Evolutionary conservation across 2,329 filamentous ascomycete species (phyloP), one percentile per base, ranked within the genome.

Genomic region (Fusarium piperis): DNA sequence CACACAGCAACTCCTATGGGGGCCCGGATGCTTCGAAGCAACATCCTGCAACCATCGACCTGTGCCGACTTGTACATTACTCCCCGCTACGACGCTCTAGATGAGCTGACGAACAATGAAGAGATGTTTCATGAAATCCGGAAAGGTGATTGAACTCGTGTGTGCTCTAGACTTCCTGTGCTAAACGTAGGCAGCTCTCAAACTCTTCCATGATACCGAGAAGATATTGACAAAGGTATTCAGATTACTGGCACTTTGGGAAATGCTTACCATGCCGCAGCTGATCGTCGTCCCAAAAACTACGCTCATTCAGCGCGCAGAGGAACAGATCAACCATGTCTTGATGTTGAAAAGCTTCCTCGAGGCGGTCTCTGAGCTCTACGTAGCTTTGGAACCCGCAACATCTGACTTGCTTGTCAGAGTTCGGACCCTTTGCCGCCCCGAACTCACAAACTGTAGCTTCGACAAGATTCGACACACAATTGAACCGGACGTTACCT

Each of bases 1-100:
- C 87, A 94, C 71, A 97, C 95, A 0, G 79, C 89, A 20, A 98
- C 96, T 0, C 92, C 93, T 0, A 98, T 98, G 94, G 96, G 96
- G 4, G 87, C 90, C 6, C 89, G 96, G 56, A 87, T 97, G 70
- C 87, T 99, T 28, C 88, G 94, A 62, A 94, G 91, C 79, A 97
- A 93, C 72, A 91, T 99, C 33, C 83, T 98, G 2, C 96, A 99
- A 76, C 96, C 96, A 5, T 92, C 94, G 0, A 98, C 94, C 0
- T 88, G 84, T 3, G 79, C 92, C 60, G 81, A 87, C 4, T 84
- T 87, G 3, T 92, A 93, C 15, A 87, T 99, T 16, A 83, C 83
- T 2, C 90, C 88, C 33, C 89, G 96, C 4, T 95, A 94, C 70
- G 92, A 96, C 76, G 94, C 95, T 0, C 83, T 99, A 0, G 91